Conservation (phyloP, 1,284 basidiomycete genomes). For the Pholiota adiposa region DNA sequence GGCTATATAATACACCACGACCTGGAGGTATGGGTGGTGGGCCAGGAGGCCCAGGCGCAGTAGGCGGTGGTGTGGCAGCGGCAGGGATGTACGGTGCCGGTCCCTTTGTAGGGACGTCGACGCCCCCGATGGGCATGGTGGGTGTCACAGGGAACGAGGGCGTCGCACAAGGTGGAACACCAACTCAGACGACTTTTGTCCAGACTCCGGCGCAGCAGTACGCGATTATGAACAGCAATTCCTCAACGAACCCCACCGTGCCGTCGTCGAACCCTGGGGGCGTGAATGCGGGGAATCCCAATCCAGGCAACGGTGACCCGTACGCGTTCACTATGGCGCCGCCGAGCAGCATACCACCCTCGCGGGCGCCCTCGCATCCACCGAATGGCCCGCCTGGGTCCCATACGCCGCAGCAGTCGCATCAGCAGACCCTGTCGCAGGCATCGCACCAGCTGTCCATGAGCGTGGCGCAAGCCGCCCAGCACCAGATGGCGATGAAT, state of each 20-base stretch:
- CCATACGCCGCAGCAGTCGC: constrained; percentile 19
- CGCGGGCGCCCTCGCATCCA: constrained; percentile 23
- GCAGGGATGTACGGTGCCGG: constrained; percentile 29
- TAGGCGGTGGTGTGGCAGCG: background rate
- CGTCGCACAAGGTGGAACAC: constrained; percentile 29
- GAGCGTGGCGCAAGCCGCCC: too few species aligned
- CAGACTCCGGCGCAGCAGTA: constrained; percentile 64
- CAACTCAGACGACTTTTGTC: constrained; percentile 46
- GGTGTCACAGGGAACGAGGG: constrained; percentile 28
- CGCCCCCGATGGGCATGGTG: constrained; percentile 46
- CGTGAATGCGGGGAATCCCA: background rate
- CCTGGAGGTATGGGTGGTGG: background rate
- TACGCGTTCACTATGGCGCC: constrained; percentile 25
- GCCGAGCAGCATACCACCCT: constrained; percentile 18
- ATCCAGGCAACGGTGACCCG: constrained; percentile 2
- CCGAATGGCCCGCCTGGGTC: constrained; percentile 14
- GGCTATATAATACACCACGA: constrained; percentile 27
- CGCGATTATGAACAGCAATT: constrained; percentile 23
- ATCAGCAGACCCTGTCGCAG: constrained; percentile 13
- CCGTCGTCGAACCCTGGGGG: background rate
- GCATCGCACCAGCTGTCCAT: constrained; percentile 22
- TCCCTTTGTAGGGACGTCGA: constrained; percentile 46
- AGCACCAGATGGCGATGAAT: constrained; percentile 15
- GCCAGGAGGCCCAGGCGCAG: background rate
- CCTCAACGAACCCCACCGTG: background rate